phyloP scores from a whole-genome alignment of 1,139 yeast species.

The Nadsonia starkeyi-henricii region DNA sequence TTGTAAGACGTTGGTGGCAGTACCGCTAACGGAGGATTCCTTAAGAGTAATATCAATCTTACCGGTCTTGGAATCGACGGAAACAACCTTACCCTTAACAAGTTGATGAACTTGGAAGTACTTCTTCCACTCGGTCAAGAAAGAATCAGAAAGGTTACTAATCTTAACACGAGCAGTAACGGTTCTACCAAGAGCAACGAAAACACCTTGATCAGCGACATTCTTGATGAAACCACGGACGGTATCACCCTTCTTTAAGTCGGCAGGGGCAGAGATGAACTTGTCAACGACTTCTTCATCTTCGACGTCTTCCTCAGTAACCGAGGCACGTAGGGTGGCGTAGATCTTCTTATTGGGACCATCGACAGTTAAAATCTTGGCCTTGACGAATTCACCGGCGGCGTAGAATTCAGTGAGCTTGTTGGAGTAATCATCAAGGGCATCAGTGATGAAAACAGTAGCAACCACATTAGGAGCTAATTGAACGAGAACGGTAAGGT shows the following conservation, averaged over 20 bases:
- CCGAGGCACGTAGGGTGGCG: slow-evolving; percentile 44
- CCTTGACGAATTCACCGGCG: slow-evolving; percentile 45
- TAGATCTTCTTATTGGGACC: slow-evolving; percentile 41
- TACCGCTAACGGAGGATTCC: slow-evolving; percentile 68
- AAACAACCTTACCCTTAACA: slow-evolving; percentile 62
- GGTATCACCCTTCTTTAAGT: slow-evolving; percentile 53
- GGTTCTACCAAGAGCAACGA: slow-evolving; percentile 59
- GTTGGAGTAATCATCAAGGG: slow-evolving; percentile 53
- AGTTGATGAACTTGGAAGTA: slow-evolving; percentile 55
- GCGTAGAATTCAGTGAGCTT: slow-evolving; percentile 34
- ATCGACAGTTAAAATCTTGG: slow-evolving; percentile 46
- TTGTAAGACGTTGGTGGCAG: slow-evolving; percentile 30
- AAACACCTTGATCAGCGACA: slow-evolving; percentile 64
- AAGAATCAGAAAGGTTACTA: slow-evolving; percentile 68
- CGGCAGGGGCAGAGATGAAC: slow-evolving; percentile 35
- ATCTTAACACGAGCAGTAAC: slow-evolving; percentile 73
- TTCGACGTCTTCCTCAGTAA: slow-evolving; percentile 10
- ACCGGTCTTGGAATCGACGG: slow-evolving; percentile 39
- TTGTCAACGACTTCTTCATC: slow-evolving; percentile 37
- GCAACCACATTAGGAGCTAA: slow-evolving; percentile 48
- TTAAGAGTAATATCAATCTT: slow-evolving; percentile 67
- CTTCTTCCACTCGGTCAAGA: slow-evolving; percentile 77
- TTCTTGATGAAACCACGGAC: slow-evolving; percentile 70
- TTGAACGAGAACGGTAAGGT: slow-evolving; percentile 51
- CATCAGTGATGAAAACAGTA: slow-evolving; percentile 62